phyloP scores from a whole-genome alignment of 306 rosid species.

The Styphnolobium japonicum region DNA sequence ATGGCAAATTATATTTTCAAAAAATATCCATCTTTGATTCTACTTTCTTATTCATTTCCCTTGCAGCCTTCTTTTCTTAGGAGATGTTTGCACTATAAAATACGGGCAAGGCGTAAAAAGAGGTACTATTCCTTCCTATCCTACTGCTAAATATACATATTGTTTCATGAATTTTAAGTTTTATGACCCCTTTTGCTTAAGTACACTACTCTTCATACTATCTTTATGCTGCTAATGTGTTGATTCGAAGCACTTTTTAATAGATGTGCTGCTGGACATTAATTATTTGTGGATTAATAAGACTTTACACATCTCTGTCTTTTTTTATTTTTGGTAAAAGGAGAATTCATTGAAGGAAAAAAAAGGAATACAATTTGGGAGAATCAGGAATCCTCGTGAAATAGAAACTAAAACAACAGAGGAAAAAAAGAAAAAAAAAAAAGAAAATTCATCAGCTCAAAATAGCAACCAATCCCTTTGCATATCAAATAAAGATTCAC shows the following conservation, averaged over 20 bases:
- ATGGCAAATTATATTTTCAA: neutral
- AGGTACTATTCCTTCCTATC: slow-evolving; percentile 45
- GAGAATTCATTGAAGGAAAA: neutral
- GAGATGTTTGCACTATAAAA: slow-evolving; percentile 81
- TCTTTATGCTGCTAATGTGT: neutral
- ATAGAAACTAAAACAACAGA: neutral
- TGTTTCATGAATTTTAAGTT: neutral
- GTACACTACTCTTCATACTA: neutral
- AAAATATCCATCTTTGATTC: neutral
- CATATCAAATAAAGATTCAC: neutral
- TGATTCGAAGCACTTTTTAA: neutral
- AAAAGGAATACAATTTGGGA: neutral
- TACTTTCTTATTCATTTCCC: slow-evolving; percentile 28
- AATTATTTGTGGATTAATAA: neutral
- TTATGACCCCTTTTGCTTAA: neutral
- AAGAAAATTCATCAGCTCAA: neutral
- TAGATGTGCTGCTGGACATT: slow-evolving; percentile 6
- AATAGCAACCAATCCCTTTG: neutral
- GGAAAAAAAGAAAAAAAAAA: neutral
- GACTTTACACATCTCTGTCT: neutral
- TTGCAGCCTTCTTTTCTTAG: slow-evolving; percentile 83
- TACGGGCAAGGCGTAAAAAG: slow-evolving; percentile 61
- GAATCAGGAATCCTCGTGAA: neutral
- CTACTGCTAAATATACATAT: neutral
- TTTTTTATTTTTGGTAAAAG: neutral